These are phyloP conservation scores for Pythium angustatum DNA, from an alignment of 352 stramenopile species.

Conservation along the genomic window DNA sequence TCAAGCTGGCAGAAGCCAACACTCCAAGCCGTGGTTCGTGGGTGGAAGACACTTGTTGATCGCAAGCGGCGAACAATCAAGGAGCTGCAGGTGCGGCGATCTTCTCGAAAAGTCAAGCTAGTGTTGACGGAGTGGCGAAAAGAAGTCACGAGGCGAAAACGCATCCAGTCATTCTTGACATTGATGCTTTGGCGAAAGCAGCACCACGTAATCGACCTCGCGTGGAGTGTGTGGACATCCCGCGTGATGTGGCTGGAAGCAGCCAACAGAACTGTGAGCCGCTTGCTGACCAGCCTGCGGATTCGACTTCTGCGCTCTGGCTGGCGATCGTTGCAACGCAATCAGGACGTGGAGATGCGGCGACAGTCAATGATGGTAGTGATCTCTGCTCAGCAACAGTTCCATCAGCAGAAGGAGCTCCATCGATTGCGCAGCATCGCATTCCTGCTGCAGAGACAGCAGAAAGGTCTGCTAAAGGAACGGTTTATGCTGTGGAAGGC, in stretches of 20 bases:
- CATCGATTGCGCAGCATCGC: constrained; percentile 30
- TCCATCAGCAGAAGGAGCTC: constrained; percentile 36
- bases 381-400: constrained; percentile 34
- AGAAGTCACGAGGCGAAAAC: neutral
- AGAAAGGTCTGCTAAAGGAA: constrained; percentile 11
- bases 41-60: constrained; percentile 9
- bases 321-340: constrained; percentile 19
- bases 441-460: constrained; percentile 32
- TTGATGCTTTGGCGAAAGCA: neutral
- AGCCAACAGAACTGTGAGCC: neutral
- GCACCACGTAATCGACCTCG: neutral
- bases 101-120: neutral
- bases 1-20: constrained; percentile 13
- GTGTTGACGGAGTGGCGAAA: constrained; percentile 1
- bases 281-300: neutral
- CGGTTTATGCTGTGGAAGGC: constrained; percentile 30
- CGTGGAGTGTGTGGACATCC: constrained; percentile 2
- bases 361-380: constrained; percentile 41
- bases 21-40: neutral
- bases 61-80: neutral
- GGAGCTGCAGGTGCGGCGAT: neutral
- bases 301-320: constrained; percentile 1
- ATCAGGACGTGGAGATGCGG: constrained; percentile 28
- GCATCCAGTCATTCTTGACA: neutral
- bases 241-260: neutral